A percentile compares a stretch with the other conserved stretches of the same genome.
These are phyloP conservation scores for Neonectria magnoliae DNA, from an alignment of 2,329 filamentous ascomycete genomes.

Conservation along the genomic window DNA sequence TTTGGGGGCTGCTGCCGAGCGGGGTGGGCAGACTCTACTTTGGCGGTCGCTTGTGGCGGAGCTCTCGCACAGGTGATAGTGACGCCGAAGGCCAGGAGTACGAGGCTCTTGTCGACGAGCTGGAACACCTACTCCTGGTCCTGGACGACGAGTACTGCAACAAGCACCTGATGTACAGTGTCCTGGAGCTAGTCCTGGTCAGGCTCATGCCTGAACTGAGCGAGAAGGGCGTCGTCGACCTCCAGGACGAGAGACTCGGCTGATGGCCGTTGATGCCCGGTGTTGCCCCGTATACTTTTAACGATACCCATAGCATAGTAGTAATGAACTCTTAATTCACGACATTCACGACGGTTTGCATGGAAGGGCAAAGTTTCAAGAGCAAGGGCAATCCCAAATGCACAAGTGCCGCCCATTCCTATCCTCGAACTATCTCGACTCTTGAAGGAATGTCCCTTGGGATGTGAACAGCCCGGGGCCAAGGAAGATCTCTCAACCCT, in stretches of 20 bases:
- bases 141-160: slow-evolving; percentile 90
- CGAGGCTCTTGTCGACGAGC: slow-evolving; percentile 63
- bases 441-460: slow-evolving; percentile 32
- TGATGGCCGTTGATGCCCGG: slow-evolving; percentile 16
- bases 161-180: slow-evolving; percentile 85
- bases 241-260: slow-evolving; percentile 77
- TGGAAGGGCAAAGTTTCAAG: slow-evolving; percentile 15
- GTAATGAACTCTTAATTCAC: slow-evolving; percentile 15
- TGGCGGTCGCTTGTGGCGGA: slow-evolving; percentile 50
- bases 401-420: slow-evolving; percentile 42
- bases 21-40: slow-evolving; percentile 62
- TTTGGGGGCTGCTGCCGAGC: slow-evolving; percentile 60
- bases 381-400: slow-evolving; percentile 39
- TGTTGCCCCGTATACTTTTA: slow-evolving; percentile 7
- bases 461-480: slow-evolving; percentile 2
- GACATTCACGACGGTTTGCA: slow-evolving; percentile 1
- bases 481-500: neutral
- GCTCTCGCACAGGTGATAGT: slow-evolving; percentile 30
- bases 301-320: slow-evolving; percentile 35
- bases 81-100: slow-evolving; percentile 34
- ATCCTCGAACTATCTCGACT: slow-evolving; percentile 35
- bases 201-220: slow-evolving; percentile 85
- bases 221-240: slow-evolving; percentile 74
- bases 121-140: slow-evolving; percentile 75
- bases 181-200: slow-evolving; percentile 84